Base-by-base conservation (phyloP, 257 asterid species). In the Lantana camara region DNA sequence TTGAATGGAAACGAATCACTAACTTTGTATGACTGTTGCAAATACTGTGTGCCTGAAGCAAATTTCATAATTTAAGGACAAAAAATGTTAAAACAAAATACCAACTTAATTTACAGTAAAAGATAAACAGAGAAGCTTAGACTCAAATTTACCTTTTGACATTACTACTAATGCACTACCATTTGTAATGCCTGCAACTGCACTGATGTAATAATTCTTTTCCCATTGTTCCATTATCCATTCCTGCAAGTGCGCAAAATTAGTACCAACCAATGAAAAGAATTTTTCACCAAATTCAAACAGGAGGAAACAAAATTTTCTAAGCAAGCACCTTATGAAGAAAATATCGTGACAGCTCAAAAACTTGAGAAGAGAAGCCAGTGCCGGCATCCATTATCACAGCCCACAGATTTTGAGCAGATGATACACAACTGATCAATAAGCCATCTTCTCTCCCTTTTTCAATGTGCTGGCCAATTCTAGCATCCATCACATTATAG, bases 201-300 rank as follows among this genome's bases (percentile, higher is more conserved):
- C 89, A 76, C 82, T 91, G 74, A 91, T 82, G 77, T 91, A 91
- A 70, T 30, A 88, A 57, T 82, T 82, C 76, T 79, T 81, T 32
- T 86, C 96, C 98, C 98, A 91, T 29, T 88, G 87, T 53, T 81
- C 91, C 95, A 82, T 67, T 69, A 91, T 91, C 94, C 94, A 91
- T 66, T 88, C 98, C 98, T 90, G 74, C 23, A 77, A 14, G 41
- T 54, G 15, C 41, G 52, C 2, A 35, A 52, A 21, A 32, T 56
- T 21, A 45, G 55, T 11, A 51, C 9, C 11, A 50, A 30, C 44
- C 19, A 46, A 19, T 66, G 16, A 21, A 60, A 53, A 50, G 14
- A 42, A 54, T 2, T 10, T 37, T 13, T 4, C 30, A 20, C 14
- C 66, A 57, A 35, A 10, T 51, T 67, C 27, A 20, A 61, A 38